phyloP scores from a whole-genome alignment of 148 eudicot genomes.

The Nepenthes gracilis region DNA sequence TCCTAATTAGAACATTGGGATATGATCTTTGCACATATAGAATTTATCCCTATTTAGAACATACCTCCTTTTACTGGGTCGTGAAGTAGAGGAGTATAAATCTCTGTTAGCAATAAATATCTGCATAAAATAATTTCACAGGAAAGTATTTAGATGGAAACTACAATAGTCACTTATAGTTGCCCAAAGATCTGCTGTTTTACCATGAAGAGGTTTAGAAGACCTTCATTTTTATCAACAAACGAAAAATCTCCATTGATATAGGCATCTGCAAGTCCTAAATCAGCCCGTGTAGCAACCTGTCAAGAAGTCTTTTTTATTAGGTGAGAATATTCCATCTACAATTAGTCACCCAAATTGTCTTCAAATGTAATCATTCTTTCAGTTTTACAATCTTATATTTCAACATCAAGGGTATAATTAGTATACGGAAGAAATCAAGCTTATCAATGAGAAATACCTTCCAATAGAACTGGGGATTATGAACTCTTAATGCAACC shows the following conservation, averaged over 20 bases:
- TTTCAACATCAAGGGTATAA: no score
- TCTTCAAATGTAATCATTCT: no score
- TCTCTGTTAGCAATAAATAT: constrained; percentile 63
- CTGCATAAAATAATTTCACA: constrained; percentile 24
- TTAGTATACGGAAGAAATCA: background rate
- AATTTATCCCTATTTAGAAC: background rate
- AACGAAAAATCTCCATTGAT: constrained; percentile 86
- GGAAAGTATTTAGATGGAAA: background rate
- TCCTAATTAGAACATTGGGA: no score
- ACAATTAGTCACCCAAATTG: background rate
- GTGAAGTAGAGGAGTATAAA: constrained; percentile 28
- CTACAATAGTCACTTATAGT: background rate
- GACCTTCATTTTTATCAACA: constrained; percentile 75
- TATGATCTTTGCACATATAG: no score
- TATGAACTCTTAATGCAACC: constrained; percentile 54
- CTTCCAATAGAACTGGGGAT: constrained; percentile 92
- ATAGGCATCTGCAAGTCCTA: constrained; percentile 97
- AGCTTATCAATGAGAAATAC: constrained; percentile 15
- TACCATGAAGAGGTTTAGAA: constrained; percentile 81
- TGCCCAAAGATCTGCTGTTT: constrained; percentile 1
- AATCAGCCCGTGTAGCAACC: constrained; percentile 84
- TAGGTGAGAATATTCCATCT: background rate
- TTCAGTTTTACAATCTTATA: background rate
- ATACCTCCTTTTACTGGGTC: constrained; percentile 35
- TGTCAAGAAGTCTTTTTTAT: constrained; percentile 10